Evolutionary conservation across 139 green algal species (phyloP).

Genomic region (Tetratostichococcus sp.): DNA sequence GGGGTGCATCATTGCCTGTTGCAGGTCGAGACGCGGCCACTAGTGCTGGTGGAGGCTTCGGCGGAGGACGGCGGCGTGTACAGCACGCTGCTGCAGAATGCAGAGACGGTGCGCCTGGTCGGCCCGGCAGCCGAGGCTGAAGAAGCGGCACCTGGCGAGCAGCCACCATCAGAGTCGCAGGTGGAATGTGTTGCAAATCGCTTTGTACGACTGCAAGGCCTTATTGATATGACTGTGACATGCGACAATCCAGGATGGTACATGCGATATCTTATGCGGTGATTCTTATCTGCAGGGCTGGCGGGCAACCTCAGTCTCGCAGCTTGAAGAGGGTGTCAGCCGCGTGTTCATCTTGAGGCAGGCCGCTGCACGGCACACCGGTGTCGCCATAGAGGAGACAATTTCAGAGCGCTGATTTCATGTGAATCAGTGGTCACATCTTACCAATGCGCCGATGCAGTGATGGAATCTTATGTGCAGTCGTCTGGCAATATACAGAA

Average conservation of each 20-base stretch:
- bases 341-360: constrained; percentile 54
- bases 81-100: constrained; percentile 84
- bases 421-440: no score
- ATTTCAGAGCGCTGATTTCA: constrained; percentile 64
- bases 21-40: constrained; percentile 58
- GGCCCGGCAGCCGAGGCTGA: constrained; percentile 13
- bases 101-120: constrained; percentile 87
- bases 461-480: no score
- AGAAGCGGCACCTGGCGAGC: background rate
- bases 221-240: no score
- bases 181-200: no score
- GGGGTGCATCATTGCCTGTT: background rate
- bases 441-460: no score
- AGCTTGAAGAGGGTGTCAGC: constrained; percentile 53
- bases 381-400: constrained; percentile 71
- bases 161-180: no score
- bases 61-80: constrained; percentile 39
- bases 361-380: constrained; percentile 71
- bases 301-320: constrained; percentile 61
- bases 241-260: no score
- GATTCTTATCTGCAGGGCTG: no score
- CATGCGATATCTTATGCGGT: no score
- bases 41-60: constrained; percentile 69
- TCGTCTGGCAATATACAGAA: no score
- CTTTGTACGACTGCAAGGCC: no score